Conservation (phyloP, 2,329 filamentous ascomycete genomes). For the Aspergillus felis region DNA sequence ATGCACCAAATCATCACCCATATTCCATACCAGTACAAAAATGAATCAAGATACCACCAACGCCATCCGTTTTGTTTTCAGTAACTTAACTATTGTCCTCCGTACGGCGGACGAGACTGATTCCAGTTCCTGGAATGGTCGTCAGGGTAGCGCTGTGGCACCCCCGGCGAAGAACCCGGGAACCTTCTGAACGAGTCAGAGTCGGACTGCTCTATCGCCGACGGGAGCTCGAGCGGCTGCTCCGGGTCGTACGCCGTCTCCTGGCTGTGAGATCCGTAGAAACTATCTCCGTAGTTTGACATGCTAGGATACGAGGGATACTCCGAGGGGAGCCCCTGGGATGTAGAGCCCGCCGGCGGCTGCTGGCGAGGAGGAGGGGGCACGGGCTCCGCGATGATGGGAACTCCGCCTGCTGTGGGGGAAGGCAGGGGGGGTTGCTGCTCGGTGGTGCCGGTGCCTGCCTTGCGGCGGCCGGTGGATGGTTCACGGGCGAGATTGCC, state of each 20-base stretch:
- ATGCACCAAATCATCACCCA: not conserved
- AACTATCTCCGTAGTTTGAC: constrained; percentile 4
- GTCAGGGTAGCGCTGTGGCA: not conserved
- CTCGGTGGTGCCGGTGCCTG: constrained; percentile 12
- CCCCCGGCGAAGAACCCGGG: not conserved
- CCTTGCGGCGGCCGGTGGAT: constrained; percentile 39
- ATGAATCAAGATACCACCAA: not conserved
- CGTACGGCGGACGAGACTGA: not conserved
- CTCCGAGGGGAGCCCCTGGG: not conserved
- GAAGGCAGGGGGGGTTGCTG: constrained; percentile 7
- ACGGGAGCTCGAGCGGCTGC: constrained; percentile 14
- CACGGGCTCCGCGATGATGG: constrained; percentile 23
- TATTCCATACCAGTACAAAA: not conserved
- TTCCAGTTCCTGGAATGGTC: not conserved
- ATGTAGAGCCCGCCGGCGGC: not conserved
- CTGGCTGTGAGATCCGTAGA: not conserved
- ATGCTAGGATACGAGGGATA: constrained; percentile 11
- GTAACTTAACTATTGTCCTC: not conserved
- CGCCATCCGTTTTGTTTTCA: not conserved
- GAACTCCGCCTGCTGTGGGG: constrained; percentile 13
- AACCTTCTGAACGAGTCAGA: not conserved
- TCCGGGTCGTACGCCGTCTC: constrained; percentile 9
- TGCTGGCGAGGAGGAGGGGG: constrained; percentile 14
- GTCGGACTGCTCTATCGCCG: constrained; percentile 1
- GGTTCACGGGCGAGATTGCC: constrained; percentile 33